These are phyloP conservation scores for Penicillium tannophilum DNA, from an alignment of 495 filamentous ascomycete species.

Conservation along the genomic window DNA sequence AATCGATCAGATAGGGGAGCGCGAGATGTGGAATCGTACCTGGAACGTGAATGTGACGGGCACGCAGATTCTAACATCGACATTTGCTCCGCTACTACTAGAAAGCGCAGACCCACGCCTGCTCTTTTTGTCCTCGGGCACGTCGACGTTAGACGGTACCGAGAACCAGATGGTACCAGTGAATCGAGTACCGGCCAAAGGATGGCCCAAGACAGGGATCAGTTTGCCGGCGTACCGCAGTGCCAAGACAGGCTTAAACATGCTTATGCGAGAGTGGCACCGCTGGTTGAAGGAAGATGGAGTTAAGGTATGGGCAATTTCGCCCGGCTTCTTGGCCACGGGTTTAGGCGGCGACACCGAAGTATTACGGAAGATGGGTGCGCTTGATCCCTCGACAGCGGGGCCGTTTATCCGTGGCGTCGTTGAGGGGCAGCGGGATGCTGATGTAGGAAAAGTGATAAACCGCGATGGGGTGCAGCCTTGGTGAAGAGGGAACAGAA, in stretches of 20 bases:
- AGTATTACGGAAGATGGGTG: background rate
- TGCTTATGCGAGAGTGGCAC: slow-evolving; percentile 64
- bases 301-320: slow-evolving; percentile 43
- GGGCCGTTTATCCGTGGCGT: background rate
- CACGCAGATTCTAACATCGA: slow-evolving; percentile 50
- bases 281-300: slow-evolving; percentile 56
- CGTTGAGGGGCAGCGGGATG: background rate
- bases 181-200: slow-evolving; percentile 40
- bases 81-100: slow-evolving; percentile 49
- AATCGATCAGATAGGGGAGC: slow-evolving; percentile 28
- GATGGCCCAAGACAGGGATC: slow-evolving; percentile 46
- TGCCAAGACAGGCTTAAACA: slow-evolving; percentile 63
- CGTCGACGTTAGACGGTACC: slow-evolving; percentile 44
- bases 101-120: slow-evolving; percentile 45
- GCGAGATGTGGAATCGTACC: slow-evolving; percentile 51
- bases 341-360: background rate
- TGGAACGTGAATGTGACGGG: slow-evolving; percentile 60
- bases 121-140: slow-evolving; percentile 53
- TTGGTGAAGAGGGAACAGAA: background rate
- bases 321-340: slow-evolving; percentile 1
- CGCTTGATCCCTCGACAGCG: background rate
- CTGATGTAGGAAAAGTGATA: background rate
- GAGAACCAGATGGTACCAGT: slow-evolving; percentile 24
- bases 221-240: slow-evolving; percentile 47
- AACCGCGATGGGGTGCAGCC: background rate